Base-by-base conservation (phyloP, 1,284 basidiomycete species). In the Stygiomarasmius scandens region DNA sequence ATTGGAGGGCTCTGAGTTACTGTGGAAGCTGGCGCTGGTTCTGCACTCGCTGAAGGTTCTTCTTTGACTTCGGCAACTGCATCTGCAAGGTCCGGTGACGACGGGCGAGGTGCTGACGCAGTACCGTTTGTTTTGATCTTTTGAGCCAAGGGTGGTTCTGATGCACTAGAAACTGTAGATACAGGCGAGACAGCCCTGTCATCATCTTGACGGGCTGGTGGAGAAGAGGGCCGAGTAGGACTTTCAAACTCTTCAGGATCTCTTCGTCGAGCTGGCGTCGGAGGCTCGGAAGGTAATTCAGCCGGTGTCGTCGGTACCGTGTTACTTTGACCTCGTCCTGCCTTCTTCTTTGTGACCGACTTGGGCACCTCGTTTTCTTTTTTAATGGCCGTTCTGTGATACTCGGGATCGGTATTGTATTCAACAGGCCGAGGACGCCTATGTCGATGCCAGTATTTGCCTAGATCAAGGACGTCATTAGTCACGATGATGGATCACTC, bases 361-460 rank as follows among this genome's bases (percentile, higher is more conserved):
- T 81, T 82, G 16, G 77, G 75, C 53, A 75, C 64, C 49, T 90
- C 89, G 1, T 74, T 73, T 47, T 89, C 85, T 51, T 77, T 78
- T 63, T 78, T 80, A 53, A 84, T 67, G 6, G 38, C 38, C 34
- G 80, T 80, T 32, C 77, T 73, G 67, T 95, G 92, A 67, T 81
- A 87, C 45, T 86, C 85, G 1, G 83, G 82, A 67, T 89, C 85
- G 0, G 87, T 76, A 60, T 86, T 91, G 67, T 93, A 94, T 65
- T 87, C 82, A 47, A 91, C 86, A 9, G 89, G 87, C 19, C 89
- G 81, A n/a, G 86, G 90, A 58, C 86, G 77, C 62, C 90, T 79
- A 76, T 92, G 90, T 56, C 91, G 77, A 72, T 93, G 91, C 86
- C 89, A 94, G 73, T 82, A 93, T 73, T 93, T 94, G 60, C 91